A percentile compares a stretch with the other conserved stretches of the same genome.
phyloP scores from a whole-genome alignment of 352 stramenopile genomes.

The Achlya hypogyna region DNA sequence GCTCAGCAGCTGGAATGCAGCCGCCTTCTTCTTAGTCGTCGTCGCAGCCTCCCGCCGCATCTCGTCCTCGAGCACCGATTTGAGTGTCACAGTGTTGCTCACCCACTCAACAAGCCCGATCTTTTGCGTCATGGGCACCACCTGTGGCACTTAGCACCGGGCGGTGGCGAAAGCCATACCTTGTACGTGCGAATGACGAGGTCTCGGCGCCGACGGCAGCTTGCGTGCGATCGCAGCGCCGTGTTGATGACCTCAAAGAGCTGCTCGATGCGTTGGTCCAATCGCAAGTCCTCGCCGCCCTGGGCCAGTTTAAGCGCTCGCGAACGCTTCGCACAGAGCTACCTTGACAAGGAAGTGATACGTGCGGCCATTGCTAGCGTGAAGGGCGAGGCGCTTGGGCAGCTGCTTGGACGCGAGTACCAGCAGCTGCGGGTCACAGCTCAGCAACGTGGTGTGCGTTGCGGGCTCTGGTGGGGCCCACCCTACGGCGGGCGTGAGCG shows the following conservation, averaged over 20 bases:
- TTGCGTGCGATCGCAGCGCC: conserved; percentile 54
- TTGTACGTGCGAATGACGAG: conserved; percentile 74
- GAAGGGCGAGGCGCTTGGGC: conserved; percentile 72
- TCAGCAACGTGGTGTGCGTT: conserved; percentile 56
- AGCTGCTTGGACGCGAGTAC: conserved; percentile 79
- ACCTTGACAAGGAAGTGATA: conserved; percentile 84
- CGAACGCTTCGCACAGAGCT: background rate
- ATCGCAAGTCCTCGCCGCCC: conserved; percentile 83
- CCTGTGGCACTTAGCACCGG: conserved; percentile 16
- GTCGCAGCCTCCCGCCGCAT: conserved; percentile 56
- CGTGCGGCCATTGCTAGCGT: conserved; percentile 70
- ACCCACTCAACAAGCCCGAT: conserved; percentile 84
- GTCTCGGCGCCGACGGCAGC: conserved; percentile 45
- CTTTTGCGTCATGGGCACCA: conserved; percentile 78
- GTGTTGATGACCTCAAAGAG: conserved; percentile 89
- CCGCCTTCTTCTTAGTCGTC: conserved; percentile 55
- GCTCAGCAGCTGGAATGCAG: conserved; percentile 67
- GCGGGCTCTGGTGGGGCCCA: conserved; percentile 64
- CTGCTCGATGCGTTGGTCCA: conserved; percentile 89
- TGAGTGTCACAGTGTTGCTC: conserved; percentile 61
- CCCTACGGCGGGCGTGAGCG: conserved; percentile 25
- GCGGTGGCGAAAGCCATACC: conserved; percentile 1
- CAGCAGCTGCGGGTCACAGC: conserved; percentile 60
- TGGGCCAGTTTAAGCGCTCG: background rate
- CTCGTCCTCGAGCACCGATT: conserved; percentile 67